Conservation (phyloP, 2,329 filamentous ascomycete species). For the Falciphora oryzae region DNA sequence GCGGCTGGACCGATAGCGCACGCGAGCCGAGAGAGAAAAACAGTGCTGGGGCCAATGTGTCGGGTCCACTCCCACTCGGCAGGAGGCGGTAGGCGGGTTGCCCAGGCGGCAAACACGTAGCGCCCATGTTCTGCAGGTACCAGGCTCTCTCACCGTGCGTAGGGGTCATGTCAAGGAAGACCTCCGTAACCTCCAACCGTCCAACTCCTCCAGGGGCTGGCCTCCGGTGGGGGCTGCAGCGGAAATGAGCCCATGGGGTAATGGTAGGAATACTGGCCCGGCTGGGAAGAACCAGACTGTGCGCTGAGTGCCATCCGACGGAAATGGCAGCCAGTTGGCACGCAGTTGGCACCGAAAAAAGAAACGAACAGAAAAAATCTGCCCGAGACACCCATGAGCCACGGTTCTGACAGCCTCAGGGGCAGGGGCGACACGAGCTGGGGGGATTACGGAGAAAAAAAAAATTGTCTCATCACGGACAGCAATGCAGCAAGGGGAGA, state of each 20-base stretch:
- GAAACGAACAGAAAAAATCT: neutral
- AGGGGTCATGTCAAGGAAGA: slow-evolving; percentile 3
- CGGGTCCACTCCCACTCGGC: too few relatives aligned
- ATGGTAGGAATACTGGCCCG: neutral
- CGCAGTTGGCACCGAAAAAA: neutral
- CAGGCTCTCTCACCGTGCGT: neutral
- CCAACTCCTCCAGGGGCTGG: neutral
- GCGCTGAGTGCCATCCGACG: too few relatives aligned
- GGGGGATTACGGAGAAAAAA: neutral
- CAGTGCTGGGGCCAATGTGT: too few relatives aligned
- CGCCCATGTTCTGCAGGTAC: slow-evolving; percentile 5
- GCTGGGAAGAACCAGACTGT: too few relatives aligned
- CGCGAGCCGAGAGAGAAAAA: too few relatives aligned
- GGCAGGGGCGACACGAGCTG: neutral
- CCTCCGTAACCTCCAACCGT: neutral
- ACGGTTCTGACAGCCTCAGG: neutral
- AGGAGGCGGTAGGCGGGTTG: neutral
- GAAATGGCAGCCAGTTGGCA: neutral
- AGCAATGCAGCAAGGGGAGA: neutral
- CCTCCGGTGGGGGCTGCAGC: neutral
- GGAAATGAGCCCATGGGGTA: slow-evolving; percentile 6
- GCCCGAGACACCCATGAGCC: neutral
- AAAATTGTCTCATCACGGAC: neutral
- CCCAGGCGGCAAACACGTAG: slow-evolving; percentile 5
- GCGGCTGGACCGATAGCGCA: too few relatives aligned